phyloP scores from a whole-genome alignment of 164 flowering plant genomes.

The Berberis thunbergii region DNA sequence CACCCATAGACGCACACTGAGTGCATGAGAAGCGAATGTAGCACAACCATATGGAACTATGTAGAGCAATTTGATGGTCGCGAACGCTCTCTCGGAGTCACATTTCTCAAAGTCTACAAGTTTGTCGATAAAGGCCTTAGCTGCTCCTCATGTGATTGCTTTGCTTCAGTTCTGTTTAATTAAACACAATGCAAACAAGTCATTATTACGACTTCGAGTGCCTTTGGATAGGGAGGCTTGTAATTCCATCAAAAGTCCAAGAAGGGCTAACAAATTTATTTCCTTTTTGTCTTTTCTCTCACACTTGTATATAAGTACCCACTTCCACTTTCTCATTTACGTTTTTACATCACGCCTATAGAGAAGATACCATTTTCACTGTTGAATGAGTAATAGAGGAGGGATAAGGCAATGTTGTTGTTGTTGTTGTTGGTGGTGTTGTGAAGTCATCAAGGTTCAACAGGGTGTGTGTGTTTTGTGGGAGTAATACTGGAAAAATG shows the following conservation, averaged over 20 bases:
- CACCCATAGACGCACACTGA: conserved; percentile 70
- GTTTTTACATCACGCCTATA: too few species aligned
- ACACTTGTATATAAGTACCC: too few species aligned
- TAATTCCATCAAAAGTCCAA: conserved; percentile 41
- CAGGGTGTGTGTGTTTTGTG: conserved; percentile 1
- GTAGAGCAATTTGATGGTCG: conserved; percentile 81
- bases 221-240: conserved; percentile 46
- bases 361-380: too few species aligned
- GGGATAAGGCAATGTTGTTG: too few species aligned
- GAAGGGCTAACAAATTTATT: too few species aligned
- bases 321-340: too few species aligned
- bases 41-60: conserved; percentile 59
- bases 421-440: too few species aligned
- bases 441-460: not conserved
- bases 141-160: conserved; percentile 74
- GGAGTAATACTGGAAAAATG: conserved; percentile 1
- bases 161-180: conserved; percentile 55
- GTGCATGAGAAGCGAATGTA: conserved; percentile 58
- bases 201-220: conserved; percentile 55
- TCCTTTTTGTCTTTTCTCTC: too few species aligned
- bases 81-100: conserved; percentile 84
- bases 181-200: conserved; percentile 70
- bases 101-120: conserved; percentile 66
- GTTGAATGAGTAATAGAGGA: too few species aligned
- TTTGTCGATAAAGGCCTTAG: conserved; percentile 43